phyloP scores from a whole-genome alignment of 2,329 filamentous ascomycete genomes.

The Neonectria punicea region DNA sequence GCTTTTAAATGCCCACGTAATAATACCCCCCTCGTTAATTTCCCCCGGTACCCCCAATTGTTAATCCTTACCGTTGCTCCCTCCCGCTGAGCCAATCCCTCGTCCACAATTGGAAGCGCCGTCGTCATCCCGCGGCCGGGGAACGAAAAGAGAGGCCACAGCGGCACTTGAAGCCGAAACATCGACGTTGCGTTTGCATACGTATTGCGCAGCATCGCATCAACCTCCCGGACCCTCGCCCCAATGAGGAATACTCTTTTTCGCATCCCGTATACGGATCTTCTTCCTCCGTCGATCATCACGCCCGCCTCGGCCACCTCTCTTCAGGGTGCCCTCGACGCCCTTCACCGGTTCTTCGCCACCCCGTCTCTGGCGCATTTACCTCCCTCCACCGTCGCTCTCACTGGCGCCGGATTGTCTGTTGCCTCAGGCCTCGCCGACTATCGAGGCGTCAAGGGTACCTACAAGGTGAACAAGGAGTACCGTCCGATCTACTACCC shows the following conservation, averaged over 20 bases:
- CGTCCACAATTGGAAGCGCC: constrained; percentile 33
- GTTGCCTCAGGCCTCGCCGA: constrained; percentile 93
- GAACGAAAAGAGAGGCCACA: not conserved
- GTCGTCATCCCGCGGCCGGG: constrained; percentile 12
- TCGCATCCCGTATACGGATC: constrained; percentile 90
- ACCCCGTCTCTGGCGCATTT: constrained; percentile 64
- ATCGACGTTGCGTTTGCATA: not conserved
- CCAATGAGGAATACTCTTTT: constrained; percentile 77
- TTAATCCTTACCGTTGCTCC: constrained; percentile 4
- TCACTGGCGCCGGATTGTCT: constrained; percentile 89
- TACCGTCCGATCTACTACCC: constrained; percentile 94
- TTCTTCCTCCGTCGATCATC: constrained; percentile 79
- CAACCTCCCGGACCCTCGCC: constrained; percentile 1
- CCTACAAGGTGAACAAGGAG: constrained; percentile 89
- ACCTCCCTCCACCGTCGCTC: constrained; percentile 59
- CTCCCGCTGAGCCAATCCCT: constrained; percentile 27
- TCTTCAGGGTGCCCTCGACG: constrained; percentile 77
- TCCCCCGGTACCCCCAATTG: not conserved
- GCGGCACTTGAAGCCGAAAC: constrained; percentile 4
- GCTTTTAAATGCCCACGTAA: constrained; percentile 7
- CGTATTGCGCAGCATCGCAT: not conserved
- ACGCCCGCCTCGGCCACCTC: constrained; percentile 78
- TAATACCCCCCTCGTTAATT: constrained; percentile 7
- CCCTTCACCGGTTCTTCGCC: constrained; percentile 80
- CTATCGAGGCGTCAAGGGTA: constrained; percentile 89